Base-by-base conservation (phyloP, 2,329 filamentous ascomycete genomes). In the Botrytis aclada region DNA sequence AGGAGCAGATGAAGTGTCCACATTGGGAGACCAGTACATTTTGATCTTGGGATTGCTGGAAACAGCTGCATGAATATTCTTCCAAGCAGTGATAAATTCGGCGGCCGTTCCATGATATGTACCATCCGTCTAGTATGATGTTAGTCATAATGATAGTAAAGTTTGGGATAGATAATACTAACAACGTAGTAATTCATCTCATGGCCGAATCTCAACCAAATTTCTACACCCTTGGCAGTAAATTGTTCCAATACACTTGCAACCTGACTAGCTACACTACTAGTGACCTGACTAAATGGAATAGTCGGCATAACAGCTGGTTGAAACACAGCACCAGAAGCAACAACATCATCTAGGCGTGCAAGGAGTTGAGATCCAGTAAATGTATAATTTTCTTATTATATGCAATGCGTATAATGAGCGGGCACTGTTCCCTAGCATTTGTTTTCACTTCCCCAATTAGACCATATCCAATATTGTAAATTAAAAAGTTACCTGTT, bases 151-250 rank as follows among this genome's bases (percentile, higher is more conserved):
- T 25, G 10, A 6, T 29, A 37, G 56, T 20, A 25, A n/a, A 25
- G 16, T 10, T 37, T 25, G 6, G 22, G n/a, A 45, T n/a, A 20
- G 9, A 22, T 7, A 32, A 34, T 41, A 58, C 61, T 62, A 37
- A 74, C 72, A 18, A 67, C 63, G 62, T 74, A 74, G 34, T 69
- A 74, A 47, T 74, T 74, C 72, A 74, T 74, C 70, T 74, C 72
- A 72, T 74, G 72, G 7, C 72, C 69, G 25, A 74, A 74, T 63
- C 72, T 61, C 69, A 74, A 41, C 72, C 72, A 74, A 41, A 74
- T 63, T 8, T 74, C 72, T n/a, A 74, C 69, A 16, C 62, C 62
- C 34, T 62, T 62, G 4, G 34, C 32, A 8, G 72, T 74, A 34
- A 74, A 74, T 45, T 74, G 39, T 56, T 56, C 61, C 51, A 74